Percentiles rank a stretch among this genome's conserved stretches.
phyloP scores from a whole-genome alignment of 257 asterid genomes.

The Plectranthus barbatus region DNA sequence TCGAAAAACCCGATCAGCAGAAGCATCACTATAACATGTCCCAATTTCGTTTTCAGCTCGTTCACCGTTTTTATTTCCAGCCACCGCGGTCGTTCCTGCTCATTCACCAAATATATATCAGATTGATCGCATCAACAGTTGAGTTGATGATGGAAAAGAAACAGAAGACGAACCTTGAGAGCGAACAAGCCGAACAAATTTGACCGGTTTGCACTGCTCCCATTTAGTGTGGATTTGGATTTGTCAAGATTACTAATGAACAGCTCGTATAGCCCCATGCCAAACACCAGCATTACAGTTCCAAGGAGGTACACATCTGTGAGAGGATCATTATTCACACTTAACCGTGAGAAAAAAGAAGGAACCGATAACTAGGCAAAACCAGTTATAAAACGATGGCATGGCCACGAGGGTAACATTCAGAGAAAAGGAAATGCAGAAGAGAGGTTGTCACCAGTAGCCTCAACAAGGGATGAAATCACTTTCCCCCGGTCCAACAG shows the following conservation, averaged over 20 bases:
- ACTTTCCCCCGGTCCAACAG: too few relatives aligned
- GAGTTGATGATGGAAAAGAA: neutral
- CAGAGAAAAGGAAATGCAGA: too few relatives aligned
- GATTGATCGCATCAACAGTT: neutral
- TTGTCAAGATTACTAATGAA: constrained; percentile 91
- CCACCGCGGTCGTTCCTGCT: constrained; percentile 88
- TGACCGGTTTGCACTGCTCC: constrained; percentile 37
- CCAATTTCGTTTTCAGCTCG: constrained; percentile 80
- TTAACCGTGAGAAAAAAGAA: too few relatives aligned
- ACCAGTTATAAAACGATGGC: too few relatives aligned
- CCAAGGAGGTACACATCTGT: constrained; percentile 82
- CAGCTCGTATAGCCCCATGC: constrained; percentile 94
- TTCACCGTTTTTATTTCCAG: constrained; percentile 69
- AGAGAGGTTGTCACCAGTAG: too few relatives aligned
- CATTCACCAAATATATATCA: neutral
- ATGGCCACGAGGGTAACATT: too few relatives aligned
- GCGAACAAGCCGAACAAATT: constrained; percentile 69
- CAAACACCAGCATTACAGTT: constrained; percentile 94
- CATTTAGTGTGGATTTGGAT: constrained; percentile 41
- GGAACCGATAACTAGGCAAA: too few relatives aligned
- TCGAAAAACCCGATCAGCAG: constrained; percentile 83
- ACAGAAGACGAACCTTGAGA: constrained; percentile 53
- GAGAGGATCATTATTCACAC: too few relatives aligned
- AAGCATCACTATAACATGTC: constrained; percentile 92
- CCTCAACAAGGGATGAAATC: too few relatives aligned